Evolutionary conservation across 208 protist genomes (phyloP).

Genomic region (Trypanosoma mega): DNA sequence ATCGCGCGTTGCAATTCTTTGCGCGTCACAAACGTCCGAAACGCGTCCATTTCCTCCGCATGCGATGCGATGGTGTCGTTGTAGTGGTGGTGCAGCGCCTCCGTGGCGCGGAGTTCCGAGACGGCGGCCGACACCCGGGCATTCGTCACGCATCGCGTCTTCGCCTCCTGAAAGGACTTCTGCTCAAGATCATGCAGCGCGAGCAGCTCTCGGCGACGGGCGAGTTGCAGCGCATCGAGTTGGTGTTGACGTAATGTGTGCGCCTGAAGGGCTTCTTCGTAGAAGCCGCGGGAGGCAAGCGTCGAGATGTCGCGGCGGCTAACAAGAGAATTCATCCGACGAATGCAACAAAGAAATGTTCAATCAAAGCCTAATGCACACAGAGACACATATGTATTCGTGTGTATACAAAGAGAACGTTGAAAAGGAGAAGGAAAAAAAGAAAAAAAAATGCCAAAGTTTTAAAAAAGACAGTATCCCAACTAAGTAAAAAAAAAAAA

Average conservation of each 20-base stretch:
- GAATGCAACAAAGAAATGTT: too few species aligned
- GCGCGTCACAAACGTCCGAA: constrained; percentile 4
- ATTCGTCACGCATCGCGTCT: constrained; percentile 19
- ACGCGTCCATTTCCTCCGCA: constrained; percentile 45
- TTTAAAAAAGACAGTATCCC: constrained; percentile 1
- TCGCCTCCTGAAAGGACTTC: constrained; percentile 48
- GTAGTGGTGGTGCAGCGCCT: constrained; percentile 31
- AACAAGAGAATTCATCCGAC: background rate
- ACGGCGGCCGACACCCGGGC: constrained; percentile 11
- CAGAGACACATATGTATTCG: too few species aligned
- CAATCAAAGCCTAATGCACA: too few species aligned
- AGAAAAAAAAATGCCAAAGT: background rate
- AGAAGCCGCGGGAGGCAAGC: constrained; percentile 33
- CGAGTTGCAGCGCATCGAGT: constrained; percentile 10
- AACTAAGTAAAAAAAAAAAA: background rate
- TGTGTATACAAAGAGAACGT: too few species aligned
- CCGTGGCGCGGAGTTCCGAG: constrained; percentile 19
- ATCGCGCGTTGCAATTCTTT: constrained; percentile 43
- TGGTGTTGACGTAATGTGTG: constrained; percentile 17
- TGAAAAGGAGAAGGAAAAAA: constrained; percentile 6
- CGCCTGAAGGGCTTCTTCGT: constrained; percentile 25
- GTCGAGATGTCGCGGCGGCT: constrained; percentile 21
- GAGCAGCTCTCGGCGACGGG: constrained; percentile 29
- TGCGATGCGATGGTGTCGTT: constrained; percentile 34
- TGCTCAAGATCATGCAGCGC: constrained; percentile 55